Conservation (phyloP, 805 yeast species). For the Yarrowia sp. region DNA sequence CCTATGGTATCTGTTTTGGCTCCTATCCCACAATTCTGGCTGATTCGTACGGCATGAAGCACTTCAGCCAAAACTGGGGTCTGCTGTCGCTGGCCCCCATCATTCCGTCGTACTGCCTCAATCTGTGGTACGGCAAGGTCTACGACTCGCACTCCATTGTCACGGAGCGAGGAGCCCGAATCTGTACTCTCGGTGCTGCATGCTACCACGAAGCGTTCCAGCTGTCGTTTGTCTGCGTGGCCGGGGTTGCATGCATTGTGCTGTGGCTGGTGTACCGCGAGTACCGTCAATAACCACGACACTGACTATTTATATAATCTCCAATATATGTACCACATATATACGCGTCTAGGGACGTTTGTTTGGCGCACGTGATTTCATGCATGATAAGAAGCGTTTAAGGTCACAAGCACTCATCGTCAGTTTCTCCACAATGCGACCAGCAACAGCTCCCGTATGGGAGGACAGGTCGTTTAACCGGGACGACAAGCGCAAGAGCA, state of each 20-base stretch:
- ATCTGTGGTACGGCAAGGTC: constrained; percentile 59
- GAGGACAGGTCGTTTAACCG: background rate
- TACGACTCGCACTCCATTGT: constrained; percentile 50
- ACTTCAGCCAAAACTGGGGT: constrained; percentile 75
- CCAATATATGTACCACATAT: background rate
- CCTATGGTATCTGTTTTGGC: constrained; percentile 72
- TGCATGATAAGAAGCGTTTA: constrained; percentile 10
- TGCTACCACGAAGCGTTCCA: constrained; percentile 33
- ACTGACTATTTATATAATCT: constrained; percentile 5
- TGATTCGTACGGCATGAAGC: constrained; percentile 66
- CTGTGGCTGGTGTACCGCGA: constrained; percentile 17
- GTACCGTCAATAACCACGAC: background rate
- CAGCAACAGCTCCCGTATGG: constrained; percentile 14
- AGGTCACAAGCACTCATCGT: constrained; percentile 1
- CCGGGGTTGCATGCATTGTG: constrained; percentile 9
- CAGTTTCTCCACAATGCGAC: background rate
- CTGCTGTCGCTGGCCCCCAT: constrained; percentile 65
- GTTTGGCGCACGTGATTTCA: background rate
- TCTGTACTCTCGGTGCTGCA: constrained; percentile 31
- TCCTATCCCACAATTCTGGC: constrained; percentile 73
- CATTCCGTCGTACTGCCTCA: constrained; percentile 56
- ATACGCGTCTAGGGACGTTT: background rate
- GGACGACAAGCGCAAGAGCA: background rate
- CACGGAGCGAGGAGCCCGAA: constrained; percentile 31
- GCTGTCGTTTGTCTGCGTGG: constrained; percentile 1